Percentiles rank a stretch among this genome's conserved stretches.
These are phyloP conservation scores for Digitaria exilis DNA, from an alignment of 202 grass and related monocot species.

Conservation along the genomic window DNA sequence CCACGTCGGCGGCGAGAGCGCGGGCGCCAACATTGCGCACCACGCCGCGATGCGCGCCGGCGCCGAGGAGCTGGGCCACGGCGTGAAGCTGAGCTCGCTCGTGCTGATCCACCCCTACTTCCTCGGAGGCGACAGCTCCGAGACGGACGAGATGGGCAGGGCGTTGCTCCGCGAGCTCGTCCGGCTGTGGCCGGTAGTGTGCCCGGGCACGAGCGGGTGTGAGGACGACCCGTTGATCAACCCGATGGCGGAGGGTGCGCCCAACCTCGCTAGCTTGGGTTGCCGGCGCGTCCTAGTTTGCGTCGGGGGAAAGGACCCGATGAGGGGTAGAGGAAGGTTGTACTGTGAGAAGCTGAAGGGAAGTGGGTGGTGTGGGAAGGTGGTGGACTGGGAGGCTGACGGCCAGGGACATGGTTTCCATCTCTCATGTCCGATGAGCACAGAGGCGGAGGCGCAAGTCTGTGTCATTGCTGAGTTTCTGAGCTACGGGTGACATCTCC, in stretches of 20 bases:
- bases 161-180: conserved; percentile 52
- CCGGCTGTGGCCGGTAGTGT: conserved; percentile 69
- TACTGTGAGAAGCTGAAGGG: conserved; percentile 58
- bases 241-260: conserved; percentile 58
- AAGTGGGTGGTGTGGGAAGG: conserved; percentile 54
- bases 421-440: conserved; percentile 15
- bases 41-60: conserved; percentile 60
- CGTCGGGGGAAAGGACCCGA: conserved; percentile 55
- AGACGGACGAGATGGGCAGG: conserved; percentile 59
- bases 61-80: conserved; percentile 50
- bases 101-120: conserved; percentile 70
- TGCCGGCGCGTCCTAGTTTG: conserved; percentile 56
- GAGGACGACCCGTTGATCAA: conserved; percentile 80
- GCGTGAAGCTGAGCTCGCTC: conserved; percentile 53
- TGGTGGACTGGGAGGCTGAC: conserved; percentile 46
- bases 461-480: conserved; percentile 45
- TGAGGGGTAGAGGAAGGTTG: conserved; percentile 54
- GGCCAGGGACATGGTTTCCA: conserved; percentile 76
- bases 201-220: conserved; percentile 54
- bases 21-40: conserved; percentile 80
- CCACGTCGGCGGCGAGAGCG: conserved; percentile 77
- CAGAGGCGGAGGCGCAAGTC: conserved; percentile 41
- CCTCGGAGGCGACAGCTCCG: conserved; percentile 57
- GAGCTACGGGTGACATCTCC: conserved; percentile 25
- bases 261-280: conserved; percentile 46